Percentiles rank a stretch among this genome's conserved stretches.
Evolutionary conservation across 2,329 filamentous ascomycete genomes (phyloP).

Genomic region (Lachnum nothofagi): DNA sequence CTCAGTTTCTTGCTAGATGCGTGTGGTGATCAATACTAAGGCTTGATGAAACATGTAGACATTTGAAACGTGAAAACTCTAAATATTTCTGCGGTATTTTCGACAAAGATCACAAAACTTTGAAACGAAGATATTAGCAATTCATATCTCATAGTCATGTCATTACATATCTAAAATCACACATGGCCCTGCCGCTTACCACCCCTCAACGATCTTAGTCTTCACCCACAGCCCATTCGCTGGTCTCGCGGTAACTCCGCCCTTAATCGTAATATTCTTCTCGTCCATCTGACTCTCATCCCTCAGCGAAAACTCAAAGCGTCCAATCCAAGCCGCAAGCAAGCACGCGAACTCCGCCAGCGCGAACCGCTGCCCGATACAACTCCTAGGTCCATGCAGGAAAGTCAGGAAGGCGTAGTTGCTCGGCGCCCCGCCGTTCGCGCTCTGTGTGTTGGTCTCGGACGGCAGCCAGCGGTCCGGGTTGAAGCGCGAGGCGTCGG

Average conservation of each 20-base stretch:
- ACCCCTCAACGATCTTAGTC: constrained; percentile 61
- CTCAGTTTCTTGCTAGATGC: too few species aligned
- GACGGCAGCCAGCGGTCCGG: constrained; percentile 70
- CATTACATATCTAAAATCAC: too few species aligned
- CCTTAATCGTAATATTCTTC: constrained; percentile 60
- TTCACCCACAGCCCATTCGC: constrained; percentile 66
- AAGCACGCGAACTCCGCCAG: constrained; percentile 81
- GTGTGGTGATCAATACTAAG: too few species aligned
- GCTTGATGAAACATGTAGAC: too few species aligned
- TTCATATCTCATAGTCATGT: too few species aligned
- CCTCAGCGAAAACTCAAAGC: constrained; percentile 59
- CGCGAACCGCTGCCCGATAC: constrained; percentile 78
- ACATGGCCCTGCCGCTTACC: too few species aligned
- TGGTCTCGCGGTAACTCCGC: constrained; percentile 67
- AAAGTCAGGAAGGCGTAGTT: constrained; percentile 81
- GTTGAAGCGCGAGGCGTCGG: constrained; percentile 68
- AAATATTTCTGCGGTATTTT: too few species aligned
- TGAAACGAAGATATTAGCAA: too few species aligned
- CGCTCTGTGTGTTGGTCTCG: constrained; percentile 38
- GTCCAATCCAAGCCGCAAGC: constrained; percentile 69
- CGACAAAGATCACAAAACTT: too few species aligned
- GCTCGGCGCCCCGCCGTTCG: constrained; percentile 63
- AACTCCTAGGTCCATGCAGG: constrained; percentile 77
- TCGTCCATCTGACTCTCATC: constrained; percentile 61
- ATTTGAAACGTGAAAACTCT: too few species aligned